Evolutionary conservation across 148 eudicot genomes (phyloP), one percentile per base, ranked within the genome.

Genomic region (Chenopodium berlandieri): DNA sequence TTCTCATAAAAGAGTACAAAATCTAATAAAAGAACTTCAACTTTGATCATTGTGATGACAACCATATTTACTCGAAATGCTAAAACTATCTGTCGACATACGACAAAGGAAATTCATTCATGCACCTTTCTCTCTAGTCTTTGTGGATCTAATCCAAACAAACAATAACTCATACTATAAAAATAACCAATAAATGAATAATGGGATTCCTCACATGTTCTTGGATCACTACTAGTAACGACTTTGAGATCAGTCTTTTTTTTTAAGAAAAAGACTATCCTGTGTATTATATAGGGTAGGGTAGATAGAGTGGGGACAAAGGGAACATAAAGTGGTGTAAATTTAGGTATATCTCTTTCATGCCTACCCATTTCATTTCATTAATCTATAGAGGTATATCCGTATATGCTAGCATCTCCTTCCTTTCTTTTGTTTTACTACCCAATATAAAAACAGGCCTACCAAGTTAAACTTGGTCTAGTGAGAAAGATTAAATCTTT

Each of bases 191-290:
- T 65, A 23, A 23, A 9, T 32, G 62, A 37, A 68, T 73, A 31
- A 78, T 67, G 74, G 81, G 74, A 68, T 7, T 47, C 65, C 13
- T 79, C 75, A 79, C 73, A 79, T 69, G 81, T 52, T 69, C 81
- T 79, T 79, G 81, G 75, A 69, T 79, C 75, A 79, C 75, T 69
- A 31, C 67, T 4, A 60, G 31, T 31, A 76, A 58, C 67, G 62
- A 58, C 70, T 60, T 63, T 58, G 63, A 56, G 65, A 75, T 50
- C 23, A 75, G 4, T 52, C 13, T 14, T 31, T 40, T 71, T 40
- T 44, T 69, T 68, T 40, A 31, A 4, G 14, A 19, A 78, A 76
- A 16, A 47, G 34, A 46, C 78, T 67, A 37, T 72, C 75, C 73
- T 23, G 50, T 50, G 16, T 48, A 73, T 1, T 66, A 66, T 9